phyloP scores from a whole-genome alignment of 2,329 filamentous ascomycete species.

The Ceratocystis colombiana region DNA sequence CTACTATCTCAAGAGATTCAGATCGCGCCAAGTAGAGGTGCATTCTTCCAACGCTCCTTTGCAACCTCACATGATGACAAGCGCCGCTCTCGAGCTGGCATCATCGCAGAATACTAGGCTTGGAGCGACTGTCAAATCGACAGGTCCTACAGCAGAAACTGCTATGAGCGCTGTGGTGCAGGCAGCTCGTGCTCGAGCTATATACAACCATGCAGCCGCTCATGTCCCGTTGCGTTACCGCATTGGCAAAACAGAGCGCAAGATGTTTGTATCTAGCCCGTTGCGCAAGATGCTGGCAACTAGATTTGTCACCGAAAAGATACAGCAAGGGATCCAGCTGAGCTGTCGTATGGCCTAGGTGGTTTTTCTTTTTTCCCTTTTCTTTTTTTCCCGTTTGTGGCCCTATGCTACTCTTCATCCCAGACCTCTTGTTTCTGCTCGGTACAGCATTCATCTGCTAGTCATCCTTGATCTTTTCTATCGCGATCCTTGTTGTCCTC shows the following conservation, averaged over 20 bases:
- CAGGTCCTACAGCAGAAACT: neutral
- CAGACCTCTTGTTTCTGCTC: neutral
- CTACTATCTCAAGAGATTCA: neutral
- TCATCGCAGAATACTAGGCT: neutral
- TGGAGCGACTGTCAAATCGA: neutral
- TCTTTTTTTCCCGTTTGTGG: neutral
- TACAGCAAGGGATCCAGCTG: neutral
- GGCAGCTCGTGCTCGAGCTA: conserved; percentile 2
- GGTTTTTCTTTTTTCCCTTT: neutral
- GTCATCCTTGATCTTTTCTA: neutral
- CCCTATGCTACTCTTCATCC: neutral
- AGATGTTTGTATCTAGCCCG: conserved; percentile 8
- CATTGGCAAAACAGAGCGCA: neutral
- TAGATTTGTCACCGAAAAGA: conserved; percentile 8
- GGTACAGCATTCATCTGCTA: neutral
- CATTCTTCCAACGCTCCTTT: too few species aligned
- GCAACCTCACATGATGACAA: too few species aligned
- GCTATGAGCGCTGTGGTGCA: conserved; percentile 2
- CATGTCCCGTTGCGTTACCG: conserved; percentile 1
- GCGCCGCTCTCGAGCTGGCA: neutral
- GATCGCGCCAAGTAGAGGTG: neutral
- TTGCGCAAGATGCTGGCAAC: conserved; percentile 10
- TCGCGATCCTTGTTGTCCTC: neutral
- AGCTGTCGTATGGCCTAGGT: conserved; percentile 2
- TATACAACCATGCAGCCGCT: neutral